Percentiles rank a stretch among this genome's conserved stretches.
phyloP scores from a whole-genome alignment of 495 filamentous ascomycete species.

The Xylaria cubensis region DNA sequence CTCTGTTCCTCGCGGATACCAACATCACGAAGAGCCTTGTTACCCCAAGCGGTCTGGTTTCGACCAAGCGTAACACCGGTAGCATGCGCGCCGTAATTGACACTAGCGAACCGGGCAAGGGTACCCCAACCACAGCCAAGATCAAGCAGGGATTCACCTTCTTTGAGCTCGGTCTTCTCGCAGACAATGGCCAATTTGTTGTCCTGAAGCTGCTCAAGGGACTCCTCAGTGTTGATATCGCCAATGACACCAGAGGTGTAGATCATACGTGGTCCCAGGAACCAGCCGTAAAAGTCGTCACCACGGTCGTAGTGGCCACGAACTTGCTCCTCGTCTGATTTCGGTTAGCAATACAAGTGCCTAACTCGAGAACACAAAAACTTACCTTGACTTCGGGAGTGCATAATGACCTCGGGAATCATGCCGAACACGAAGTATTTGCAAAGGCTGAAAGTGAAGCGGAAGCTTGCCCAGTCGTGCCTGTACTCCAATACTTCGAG shows the following conservation, averaged over 20 bases:
- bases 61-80: slow-evolving; percentile 83
- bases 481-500: slow-evolving; percentile 82
- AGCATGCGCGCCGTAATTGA: slow-evolving; percentile 77
- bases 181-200: slow-evolving; percentile 88
- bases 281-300: slow-evolving; percentile 90
- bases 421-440: slow-evolving; percentile 74
- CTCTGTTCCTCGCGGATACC: slow-evolving; percentile 74
- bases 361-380: background rate
- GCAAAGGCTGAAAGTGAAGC: slow-evolving; percentile 74
- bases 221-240: slow-evolving; percentile 76
- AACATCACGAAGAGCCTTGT: slow-evolving; percentile 71
- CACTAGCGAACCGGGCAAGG: slow-evolving; percentile 77
- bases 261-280: slow-evolving; percentile 89
- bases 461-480: slow-evolving; percentile 87
- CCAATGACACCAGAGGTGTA: slow-evolving; percentile 86
- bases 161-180: slow-evolving; percentile 79
- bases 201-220: slow-evolving; percentile 84
- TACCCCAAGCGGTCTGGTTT: slow-evolving; percentile 87
- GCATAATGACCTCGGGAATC: slow-evolving; percentile 78
- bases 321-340: slow-evolving; percentile 81
- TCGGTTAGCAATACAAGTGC: slow-evolving; percentile 29
- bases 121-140: slow-evolving; percentile 92
- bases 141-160: slow-evolving; percentile 76
- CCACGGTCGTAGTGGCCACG: slow-evolving; percentile 87
- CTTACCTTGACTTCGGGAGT: slow-evolving; percentile 76